Percentiles rank a stretch among this genome's conserved stretches.
Evolutionary conservation across 306 rosid genomes (phyloP).

Genomic region (Arachis hypogaea): DNA sequence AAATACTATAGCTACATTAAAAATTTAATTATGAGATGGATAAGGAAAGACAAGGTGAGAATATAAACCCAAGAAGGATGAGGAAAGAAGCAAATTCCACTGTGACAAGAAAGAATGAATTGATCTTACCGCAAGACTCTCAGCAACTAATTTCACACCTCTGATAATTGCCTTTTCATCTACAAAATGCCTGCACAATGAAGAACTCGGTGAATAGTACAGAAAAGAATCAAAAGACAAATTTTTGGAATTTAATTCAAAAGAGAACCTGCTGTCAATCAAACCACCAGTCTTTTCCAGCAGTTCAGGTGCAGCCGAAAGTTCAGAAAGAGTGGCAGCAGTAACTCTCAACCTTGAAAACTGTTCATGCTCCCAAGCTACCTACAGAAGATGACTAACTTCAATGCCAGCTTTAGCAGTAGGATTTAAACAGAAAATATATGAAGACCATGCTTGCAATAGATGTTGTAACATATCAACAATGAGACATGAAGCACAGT

Average conservation of each 20-base stretch:
- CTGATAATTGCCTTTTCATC: constrained; percentile 70
- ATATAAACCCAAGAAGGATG: no score
- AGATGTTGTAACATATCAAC: constrained; percentile 9
- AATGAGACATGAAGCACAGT: constrained; percentile 11
- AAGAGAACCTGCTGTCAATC: constrained; percentile 76
- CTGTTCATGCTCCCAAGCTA: constrained; percentile 99
- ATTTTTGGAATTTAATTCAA: constrained; percentile 33
- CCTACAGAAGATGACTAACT: constrained; percentile 68
- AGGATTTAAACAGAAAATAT: constrained; percentile 25
- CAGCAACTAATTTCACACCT: constrained; percentile 91
- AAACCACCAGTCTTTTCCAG: constrained; percentile 87
- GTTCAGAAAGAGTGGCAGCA: constrained; percentile 91
- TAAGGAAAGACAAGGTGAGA: no score
- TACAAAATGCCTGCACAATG: constrained; percentile 68
- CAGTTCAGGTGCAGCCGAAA: constrained; percentile 78
- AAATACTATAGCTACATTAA: no score
- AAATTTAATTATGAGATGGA: no score
- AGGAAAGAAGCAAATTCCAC: no score
- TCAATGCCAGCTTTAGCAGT: constrained; percentile 44
- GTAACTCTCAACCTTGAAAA: constrained; percentile 97
- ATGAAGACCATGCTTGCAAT: constrained; percentile 9
- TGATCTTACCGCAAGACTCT: constrained; percentile 88
- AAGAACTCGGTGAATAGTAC: constrained; percentile 47
- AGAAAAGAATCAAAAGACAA: constrained; percentile 20
- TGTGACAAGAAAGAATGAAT: constrained; percentile 2